Evolutionary conservation across 169 alveolate genomes (phyloP).

Genomic region (Plasmodium vivax): DNA sequence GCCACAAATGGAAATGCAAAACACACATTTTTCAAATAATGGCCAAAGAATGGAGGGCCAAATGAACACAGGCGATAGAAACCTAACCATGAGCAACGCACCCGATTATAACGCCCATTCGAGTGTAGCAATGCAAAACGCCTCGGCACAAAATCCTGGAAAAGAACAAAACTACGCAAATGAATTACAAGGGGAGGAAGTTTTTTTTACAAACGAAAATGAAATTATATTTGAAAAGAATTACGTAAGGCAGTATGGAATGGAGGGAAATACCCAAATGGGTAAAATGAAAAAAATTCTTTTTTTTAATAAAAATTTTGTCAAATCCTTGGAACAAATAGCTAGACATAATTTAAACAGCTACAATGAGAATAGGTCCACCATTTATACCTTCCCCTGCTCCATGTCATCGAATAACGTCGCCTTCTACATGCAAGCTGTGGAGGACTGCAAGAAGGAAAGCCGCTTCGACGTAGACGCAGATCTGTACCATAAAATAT

Average conservation of each 20-base stretch:
- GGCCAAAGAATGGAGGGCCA: neutral
- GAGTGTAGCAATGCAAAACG: neutral
- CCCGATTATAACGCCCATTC: neutral
- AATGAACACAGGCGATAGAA: neutral
- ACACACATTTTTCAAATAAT: neutral
- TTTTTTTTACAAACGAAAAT: constrained; percentile 22
- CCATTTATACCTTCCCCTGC: constrained; percentile 52
- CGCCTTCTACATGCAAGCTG: constrained; percentile 39
- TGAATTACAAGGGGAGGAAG: constrained; percentile 3
- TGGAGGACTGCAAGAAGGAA: constrained; percentile 65
- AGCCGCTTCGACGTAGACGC: constrained; percentile 49
- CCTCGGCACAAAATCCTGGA: neutral
- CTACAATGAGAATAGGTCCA: constrained; percentile 58
- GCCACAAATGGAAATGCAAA: neutral
- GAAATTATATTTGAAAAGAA: constrained; percentile 55
- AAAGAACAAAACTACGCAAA: neutral
- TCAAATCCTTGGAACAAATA: constrained; percentile 49
- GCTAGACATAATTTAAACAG: constrained; percentile 54
- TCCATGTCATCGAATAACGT: constrained; percentile 27
- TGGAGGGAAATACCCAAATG: neutral
- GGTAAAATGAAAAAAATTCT: neutral
- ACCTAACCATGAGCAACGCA: neutral
- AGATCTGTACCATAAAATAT: constrained; percentile 47
- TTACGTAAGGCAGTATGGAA: neutral
- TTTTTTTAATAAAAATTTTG: constrained; percentile 45